Conservation (phyloP, 495 filamentous ascomycete species). For the Glutinoglossum americanum region DNA sequence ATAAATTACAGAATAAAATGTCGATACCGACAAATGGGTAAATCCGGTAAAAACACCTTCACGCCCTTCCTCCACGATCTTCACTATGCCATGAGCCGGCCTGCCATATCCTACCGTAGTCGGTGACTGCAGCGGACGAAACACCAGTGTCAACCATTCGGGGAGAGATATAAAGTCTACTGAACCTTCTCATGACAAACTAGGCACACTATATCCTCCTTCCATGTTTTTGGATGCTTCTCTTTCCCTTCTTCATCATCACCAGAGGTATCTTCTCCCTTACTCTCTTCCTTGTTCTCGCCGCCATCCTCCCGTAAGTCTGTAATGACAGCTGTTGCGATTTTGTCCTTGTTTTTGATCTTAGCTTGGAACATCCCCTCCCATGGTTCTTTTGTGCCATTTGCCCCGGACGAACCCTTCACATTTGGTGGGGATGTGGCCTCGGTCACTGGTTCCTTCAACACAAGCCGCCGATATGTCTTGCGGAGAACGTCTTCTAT, state of each 20-base stretch:
- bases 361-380: constrained; percentile 3
- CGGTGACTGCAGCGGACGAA: neutral
- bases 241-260: constrained; percentile 1
- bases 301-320: constrained; percentile 1
- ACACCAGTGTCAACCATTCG: neutral
- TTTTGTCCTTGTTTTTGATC: neutral
- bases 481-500: constrained; percentile 26
- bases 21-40: neutral
- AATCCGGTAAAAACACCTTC: neutral
- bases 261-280: neutral
- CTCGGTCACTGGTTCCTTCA: neutral
- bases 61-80: neutral
- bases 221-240: neutral
- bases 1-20: constrained; percentile 2
- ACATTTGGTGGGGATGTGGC: neutral
- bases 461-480: constrained; percentile 19
- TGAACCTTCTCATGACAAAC: constrained; percentile 4
- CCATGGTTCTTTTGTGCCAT: constrained; percentile 3
- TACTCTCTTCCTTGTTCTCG: neutral
- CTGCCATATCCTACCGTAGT: neutral
- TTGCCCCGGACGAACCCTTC: neutral
- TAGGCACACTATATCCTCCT: constrained; percentile 6
- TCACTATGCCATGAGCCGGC: neutral
- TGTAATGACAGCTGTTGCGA: neutral
- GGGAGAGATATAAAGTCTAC: neutral